Evolutionary conservation across 495 filamentous ascomycete genomes (phyloP), one percentile per base, ranked within the genome.

Genomic region (Echria macrotheca): DNA sequence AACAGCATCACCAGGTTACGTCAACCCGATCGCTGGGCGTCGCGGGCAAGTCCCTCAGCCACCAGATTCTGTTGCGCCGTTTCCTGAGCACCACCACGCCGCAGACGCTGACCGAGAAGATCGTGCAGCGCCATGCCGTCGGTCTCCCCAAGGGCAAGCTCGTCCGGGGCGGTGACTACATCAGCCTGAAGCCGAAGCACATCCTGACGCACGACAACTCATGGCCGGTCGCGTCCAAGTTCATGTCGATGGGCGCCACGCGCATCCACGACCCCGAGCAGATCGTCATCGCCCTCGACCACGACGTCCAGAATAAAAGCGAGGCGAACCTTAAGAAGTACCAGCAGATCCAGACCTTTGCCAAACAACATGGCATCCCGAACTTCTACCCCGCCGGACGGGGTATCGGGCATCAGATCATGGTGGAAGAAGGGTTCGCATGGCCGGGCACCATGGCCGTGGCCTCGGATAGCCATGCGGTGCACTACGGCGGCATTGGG

Each of bases 161-260:
- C 22, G 86, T 91, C 49, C 73, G 72, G 50, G 70, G 79, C 6
- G 89, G 89, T 49, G 89, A 94, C 74, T 95, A 91, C 74, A 81
- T 96, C 39, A 87, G 81, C 0, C 75, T 96, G 23, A 68, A 76
- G 14, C 87, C 88, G 4, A 75, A 86, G 49, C 72, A 75, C 19
- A 86, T 85, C 71, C 93, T 96, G 83, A 91, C 89, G 0, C 91
- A 98, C 68, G 93, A 98, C 66, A 96, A 98, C 69, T 82, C 82
- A 0, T 94, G 83, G 84, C 87, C 91, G 1, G 84, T 94, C 0
- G 84, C 85, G 0, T 59, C 77, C 37, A 96, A 98, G 67, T 94
- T 90, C 72, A 85, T 88, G 80, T 82, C 80, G 0, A 91, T 95
- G 39, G 90, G 89, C n/a, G 89, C 89, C 1, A 73, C 83, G 17